Evolutionary conservation across 2,329 filamentous ascomycete genomes (phyloP).

Genomic region (Colletotrichum tabaci): DNA sequence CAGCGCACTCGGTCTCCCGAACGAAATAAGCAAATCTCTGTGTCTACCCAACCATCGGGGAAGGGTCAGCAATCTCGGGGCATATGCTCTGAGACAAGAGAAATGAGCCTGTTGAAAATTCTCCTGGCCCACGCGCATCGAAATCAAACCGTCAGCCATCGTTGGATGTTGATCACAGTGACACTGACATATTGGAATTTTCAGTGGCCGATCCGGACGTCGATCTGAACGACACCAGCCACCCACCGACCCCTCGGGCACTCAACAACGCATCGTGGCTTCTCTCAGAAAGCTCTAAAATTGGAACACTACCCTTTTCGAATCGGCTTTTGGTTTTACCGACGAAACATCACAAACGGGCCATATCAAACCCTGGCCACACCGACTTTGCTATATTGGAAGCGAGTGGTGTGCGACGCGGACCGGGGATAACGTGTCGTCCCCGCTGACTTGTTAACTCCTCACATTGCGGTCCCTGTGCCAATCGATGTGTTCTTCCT

Average conservation of each 20-base stretch:
- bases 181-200: slow-evolving; percentile 8
- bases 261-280: slow-evolving; percentile 9
- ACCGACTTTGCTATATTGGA: not conserved
- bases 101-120: not conserved
- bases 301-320: too few species aligned
- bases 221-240: slow-evolving; percentile 19
- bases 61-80: not conserved
- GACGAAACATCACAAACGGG: not conserved
- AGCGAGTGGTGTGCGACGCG: slow-evolving; percentile 4
- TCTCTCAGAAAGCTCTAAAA: not conserved
- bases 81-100: slow-evolving; percentile 8
- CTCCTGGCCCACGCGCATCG: not conserved
- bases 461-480: slow-evolving; percentile 6
- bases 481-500: slow-evolving; percentile 11
- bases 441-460: slow-evolving; percentile 19
- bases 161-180: not conserved
- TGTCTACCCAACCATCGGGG: not conserved
- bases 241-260: slow-evolving; percentile 31
- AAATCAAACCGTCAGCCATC: not conserved
- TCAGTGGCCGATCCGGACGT: not conserved
- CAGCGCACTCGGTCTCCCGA: not conserved
- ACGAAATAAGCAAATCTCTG: slow-evolving; percentile 15
- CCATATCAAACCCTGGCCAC: not conserved
- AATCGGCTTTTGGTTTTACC: not conserved
- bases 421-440: slow-evolving; percentile 17